Percentiles rank a stretch among this genome's conserved stretches.
These are phyloP conservation scores for Fonsecaea erecta DNA, from an alignment of 2,329 filamentous ascomycete species.

Conservation along the genomic window DNA sequence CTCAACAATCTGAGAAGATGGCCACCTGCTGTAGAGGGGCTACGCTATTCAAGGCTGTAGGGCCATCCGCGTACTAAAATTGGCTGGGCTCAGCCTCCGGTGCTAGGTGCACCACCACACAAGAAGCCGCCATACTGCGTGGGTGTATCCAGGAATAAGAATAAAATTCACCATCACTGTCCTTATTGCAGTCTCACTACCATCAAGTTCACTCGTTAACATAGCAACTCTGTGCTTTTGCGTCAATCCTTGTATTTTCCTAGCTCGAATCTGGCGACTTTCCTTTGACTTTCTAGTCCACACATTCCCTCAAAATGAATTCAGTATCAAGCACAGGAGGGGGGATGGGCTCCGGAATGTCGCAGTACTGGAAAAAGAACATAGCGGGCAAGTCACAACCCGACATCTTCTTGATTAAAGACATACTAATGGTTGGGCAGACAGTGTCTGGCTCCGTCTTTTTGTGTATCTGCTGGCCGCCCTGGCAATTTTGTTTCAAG, in stretches of 20 bases:
- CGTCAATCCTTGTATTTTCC: neutral
- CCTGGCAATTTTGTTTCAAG: conserved; percentile 10
- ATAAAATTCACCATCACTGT: neutral
- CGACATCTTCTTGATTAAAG: neutral
- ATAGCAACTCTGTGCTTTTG: neutral
- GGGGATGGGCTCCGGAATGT: conserved; percentile 6
- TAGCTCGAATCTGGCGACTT: neutral
- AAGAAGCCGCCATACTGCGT: neutral
- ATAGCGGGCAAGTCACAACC: conserved; percentile 5
- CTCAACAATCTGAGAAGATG: neutral
- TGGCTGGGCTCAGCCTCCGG: neutral
- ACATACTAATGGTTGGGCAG: neutral
- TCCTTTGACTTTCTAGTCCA: neutral
- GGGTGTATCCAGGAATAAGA: neutral
- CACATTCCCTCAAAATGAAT: conserved; percentile 16
- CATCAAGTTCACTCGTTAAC: neutral
- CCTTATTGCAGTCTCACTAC: neutral
- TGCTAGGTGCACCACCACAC: neutral
- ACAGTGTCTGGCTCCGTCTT: conserved; percentile 12
- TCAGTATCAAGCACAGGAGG: neutral
- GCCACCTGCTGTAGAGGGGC: neutral
- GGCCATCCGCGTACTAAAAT: neutral
- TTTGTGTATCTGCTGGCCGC: conserved; percentile 10
- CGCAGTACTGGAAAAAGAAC: conserved; percentile 20
- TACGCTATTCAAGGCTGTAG: neutral